Percentiles rank a stretch among this genome's conserved stretches.
Conservation (phyloP, 2,329 filamentous ascomycete genomes). For the Botrytis squamosa region DNA sequence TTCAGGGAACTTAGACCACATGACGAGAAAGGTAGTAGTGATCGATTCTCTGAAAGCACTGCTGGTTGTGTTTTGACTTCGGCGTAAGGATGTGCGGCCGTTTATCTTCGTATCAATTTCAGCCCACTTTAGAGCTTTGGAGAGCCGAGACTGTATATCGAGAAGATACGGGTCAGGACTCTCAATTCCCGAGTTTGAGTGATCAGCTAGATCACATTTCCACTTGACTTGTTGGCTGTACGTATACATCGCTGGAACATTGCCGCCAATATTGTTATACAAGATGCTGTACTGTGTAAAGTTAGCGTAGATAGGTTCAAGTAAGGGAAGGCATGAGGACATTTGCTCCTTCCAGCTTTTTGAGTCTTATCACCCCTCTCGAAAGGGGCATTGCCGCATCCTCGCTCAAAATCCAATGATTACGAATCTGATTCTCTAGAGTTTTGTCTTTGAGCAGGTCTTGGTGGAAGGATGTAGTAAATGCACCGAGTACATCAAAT, state of each 20-base stretch:
- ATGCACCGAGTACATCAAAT: background rate
- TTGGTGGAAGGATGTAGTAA: background rate
- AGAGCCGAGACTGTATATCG: background rate
- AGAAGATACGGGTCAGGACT: background rate
- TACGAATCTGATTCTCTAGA: background rate
- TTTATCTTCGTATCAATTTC: background rate
- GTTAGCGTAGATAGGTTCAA: background rate
- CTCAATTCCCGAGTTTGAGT: background rate
- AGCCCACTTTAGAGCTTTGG: background rate
- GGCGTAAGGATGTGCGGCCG: background rate
- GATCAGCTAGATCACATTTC: background rate
- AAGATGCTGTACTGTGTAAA: background rate
- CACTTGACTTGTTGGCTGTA: background rate
- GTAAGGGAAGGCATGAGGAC: background rate
- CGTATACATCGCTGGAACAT: background rate
- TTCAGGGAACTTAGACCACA: background rate
- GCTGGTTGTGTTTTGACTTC: background rate
- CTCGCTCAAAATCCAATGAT: conserved; percentile 1
- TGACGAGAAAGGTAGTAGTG: background rate
- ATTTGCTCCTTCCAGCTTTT: background rate
- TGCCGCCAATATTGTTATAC: background rate
- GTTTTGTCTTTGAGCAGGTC: background rate
- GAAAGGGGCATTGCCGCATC: background rate
- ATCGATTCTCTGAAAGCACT: background rate
- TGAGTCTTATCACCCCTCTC: background rate